Base-by-base conservation (phyloP, 129 eudicot genomes). In the Flaveria brownii region DNA sequence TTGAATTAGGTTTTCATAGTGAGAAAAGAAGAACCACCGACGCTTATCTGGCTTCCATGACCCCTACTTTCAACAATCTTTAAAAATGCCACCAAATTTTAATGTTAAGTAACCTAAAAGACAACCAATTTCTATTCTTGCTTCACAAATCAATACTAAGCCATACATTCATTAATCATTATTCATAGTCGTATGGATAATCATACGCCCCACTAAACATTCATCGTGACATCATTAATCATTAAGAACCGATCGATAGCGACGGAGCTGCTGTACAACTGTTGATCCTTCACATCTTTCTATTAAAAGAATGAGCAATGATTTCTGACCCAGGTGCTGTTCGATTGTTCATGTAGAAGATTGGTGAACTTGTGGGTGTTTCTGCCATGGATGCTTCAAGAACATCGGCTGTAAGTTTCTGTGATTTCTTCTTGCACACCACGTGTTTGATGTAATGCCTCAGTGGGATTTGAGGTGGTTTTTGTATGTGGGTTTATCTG, bases 371-470 rank as follows among this genome's bases (percentile, higher is more conserved):
- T 79, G 36, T 71, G 54, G 42, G 22, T 60, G 41, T 79, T 66
- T 59, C 36, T 16, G 23, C 84, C 75, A 80, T 74, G 84, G 84
- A 80, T 62, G 78, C 78, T 39, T 73, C 78, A 79, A 64, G 59
- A 50, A 79, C 56, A 54, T 79, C 80, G 2, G 67, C 84, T 80
- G 80, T 80, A 80, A 74, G 80, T 46, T 11, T 26, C 7, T 61
- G n/a, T 9, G 28, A 46, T 57, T 7, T 60, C 3, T 12, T 25
- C 22, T 6, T 79, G 73, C 49, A 22, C 68, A 16, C 73, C 46
- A 49, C 5, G 50, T 72, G 73, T 72, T 63, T 42, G 72, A 3
- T 55, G 11, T 22, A 80, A 73, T 80, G 65, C 20, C 42, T 73
- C n/a, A 13, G 11, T 49, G 70, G 49, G 22, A 51, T 66, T 80